These are phyloP conservation scores for Sphaerobolus stellatus DNA, from an alignment of 1,284 basidiomycete genomes.

Conservation along the genomic window DNA sequence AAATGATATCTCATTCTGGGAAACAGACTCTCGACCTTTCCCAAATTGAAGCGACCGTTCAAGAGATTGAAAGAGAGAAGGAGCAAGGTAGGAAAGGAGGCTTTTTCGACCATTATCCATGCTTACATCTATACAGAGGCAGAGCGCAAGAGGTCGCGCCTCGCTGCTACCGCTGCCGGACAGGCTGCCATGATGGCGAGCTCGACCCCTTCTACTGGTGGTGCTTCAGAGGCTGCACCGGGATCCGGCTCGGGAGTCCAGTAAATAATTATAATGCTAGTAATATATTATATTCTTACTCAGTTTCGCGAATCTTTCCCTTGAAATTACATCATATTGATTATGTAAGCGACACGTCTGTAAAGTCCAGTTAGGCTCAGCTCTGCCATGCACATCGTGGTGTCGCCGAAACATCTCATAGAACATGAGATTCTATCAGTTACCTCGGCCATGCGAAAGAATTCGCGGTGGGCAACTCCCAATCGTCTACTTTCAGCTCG, in stretches of 20 bases:
- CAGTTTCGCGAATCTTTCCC: background rate
- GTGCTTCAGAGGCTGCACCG: constrained; percentile 12
- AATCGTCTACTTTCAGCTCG: constrained; percentile 54
- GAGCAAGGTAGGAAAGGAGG: constrained; percentile 69
- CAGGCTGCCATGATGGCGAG: constrained; percentile 81
- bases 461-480: constrained; percentile 86
- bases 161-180: constrained; percentile 79
- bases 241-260: constrained; percentile 13
- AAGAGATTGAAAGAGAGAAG: constrained; percentile 92
- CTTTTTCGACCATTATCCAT: background rate
- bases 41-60: constrained; percentile 89
- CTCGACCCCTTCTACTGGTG: constrained; percentile 27
- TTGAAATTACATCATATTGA: background rate
- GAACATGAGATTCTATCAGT: constrained; percentile 89
- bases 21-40: constrained; percentile 76
- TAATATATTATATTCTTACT: background rate
- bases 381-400: constrained; percentile 21
- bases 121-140: constrained; percentile 57
- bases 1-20: too few species aligned
- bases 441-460: constrained; percentile 96
- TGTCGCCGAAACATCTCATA: constrained; percentile 74
- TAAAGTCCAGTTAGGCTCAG: background rate
- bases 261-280: background rate
- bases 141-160: constrained; percentile 75
- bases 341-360: background rate